Conservation (phyloP, 129 eudicot genomes). For the Flaveria robusta region DNA sequence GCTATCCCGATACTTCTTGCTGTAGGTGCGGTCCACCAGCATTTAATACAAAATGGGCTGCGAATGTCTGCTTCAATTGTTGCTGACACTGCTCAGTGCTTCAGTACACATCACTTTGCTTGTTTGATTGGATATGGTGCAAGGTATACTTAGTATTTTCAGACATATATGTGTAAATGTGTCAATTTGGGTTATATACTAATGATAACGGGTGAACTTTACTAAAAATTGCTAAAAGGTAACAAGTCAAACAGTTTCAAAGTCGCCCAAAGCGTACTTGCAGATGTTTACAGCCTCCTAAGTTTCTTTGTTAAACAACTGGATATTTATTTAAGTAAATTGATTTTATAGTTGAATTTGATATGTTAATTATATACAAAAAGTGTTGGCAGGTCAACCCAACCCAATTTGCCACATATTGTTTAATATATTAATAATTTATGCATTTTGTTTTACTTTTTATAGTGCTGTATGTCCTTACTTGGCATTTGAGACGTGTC, state of each 20-base stretch:
- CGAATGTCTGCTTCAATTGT: conserved; percentile 97
- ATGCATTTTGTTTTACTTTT: not conserved
- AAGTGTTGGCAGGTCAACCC: not conserved
- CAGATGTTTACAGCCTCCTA: conserved; percentile 12
- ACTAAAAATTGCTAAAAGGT: not conserved
- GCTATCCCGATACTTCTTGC: conserved; percentile 98
- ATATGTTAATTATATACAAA: not conserved
- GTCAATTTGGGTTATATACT: conserved; percentile 24
- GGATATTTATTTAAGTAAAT: not conserved
- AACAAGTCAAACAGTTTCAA: not conserved
- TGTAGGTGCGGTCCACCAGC: conserved; percentile 99
- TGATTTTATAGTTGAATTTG: not conserved
- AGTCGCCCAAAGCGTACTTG: not conserved
- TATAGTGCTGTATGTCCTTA: conserved; percentile 97
- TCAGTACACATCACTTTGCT: conserved; percentile 99
- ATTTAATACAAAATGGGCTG: conserved; percentile 93
- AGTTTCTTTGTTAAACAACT: not conserved
- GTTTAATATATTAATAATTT: too few relatives aligned
- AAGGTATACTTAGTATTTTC: conserved; percentile 50
- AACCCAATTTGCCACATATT: not conserved
- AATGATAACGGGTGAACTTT: not conserved
- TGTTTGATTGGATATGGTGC: conserved; percentile 99
- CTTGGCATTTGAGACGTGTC: conserved; percentile 96
- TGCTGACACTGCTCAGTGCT: conserved; percentile 99
- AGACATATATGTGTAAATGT: conserved; percentile 10